A percentile compares a stretch with the other conserved stretches of the same genome.
Conservation (phyloP, 2,329 filamentous ascomycete species). For the Exserohilum rostratum region DNA sequence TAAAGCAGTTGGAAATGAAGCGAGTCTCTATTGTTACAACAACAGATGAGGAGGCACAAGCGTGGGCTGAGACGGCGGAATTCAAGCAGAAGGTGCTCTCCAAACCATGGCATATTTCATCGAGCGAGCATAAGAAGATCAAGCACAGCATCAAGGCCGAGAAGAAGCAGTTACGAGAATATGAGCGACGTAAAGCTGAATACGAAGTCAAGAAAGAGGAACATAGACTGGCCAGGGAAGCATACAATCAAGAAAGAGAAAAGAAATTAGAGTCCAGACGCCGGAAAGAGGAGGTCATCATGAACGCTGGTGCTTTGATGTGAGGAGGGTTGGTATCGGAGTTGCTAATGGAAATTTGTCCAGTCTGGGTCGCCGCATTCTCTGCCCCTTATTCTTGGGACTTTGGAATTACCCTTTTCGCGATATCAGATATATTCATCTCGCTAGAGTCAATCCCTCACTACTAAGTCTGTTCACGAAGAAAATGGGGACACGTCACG, state of each 20-base stretch:
- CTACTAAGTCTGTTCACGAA: too few relatives aligned
- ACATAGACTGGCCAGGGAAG: slow-evolving; percentile 39
- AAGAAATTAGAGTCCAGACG: slow-evolving; percentile 52
- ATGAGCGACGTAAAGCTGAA: slow-evolving; percentile 43
- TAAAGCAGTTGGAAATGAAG: slow-evolving; percentile 62
- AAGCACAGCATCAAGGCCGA: slow-evolving; percentile 48
- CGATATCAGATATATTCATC: too few relatives aligned
- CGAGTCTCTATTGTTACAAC: slow-evolving; percentile 56
- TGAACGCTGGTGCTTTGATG: slow-evolving; percentile 51
- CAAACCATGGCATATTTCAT: slow-evolving; percentile 59
- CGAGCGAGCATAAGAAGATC: slow-evolving; percentile 52
- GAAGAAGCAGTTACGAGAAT: slow-evolving; percentile 46
- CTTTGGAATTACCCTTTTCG: too few relatives aligned
- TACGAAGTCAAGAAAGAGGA: slow-evolving; percentile 42
- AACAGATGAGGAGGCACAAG: slow-evolving; percentile 61
- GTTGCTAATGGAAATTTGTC: too few relatives aligned
- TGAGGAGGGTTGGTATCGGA: too few relatives aligned
- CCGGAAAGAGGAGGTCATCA: slow-evolving; percentile 51
- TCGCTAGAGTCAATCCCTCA: too few relatives aligned
- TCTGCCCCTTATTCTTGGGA: too few relatives aligned
- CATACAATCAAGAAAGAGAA: slow-evolving; percentile 38
- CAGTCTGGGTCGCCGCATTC: too few relatives aligned
- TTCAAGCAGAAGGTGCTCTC: slow-evolving; percentile 59
- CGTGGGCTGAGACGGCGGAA: slow-evolving; percentile 58
- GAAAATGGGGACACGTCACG: too few relatives aligned